Conservation (phyloP, 345 rosid genomes). For the Anastatica hierochuntica region DNA sequence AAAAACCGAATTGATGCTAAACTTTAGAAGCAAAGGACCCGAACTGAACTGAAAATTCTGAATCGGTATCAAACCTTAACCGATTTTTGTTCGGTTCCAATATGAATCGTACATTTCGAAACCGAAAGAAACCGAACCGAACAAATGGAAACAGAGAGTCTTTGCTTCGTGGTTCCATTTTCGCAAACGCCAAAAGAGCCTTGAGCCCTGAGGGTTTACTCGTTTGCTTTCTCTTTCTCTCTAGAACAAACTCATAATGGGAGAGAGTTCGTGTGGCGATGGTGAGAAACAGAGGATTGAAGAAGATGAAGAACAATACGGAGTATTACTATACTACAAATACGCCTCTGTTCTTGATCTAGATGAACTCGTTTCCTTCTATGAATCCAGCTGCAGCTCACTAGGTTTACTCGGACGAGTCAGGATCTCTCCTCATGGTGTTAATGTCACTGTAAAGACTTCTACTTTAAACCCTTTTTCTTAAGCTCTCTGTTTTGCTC, state of each 20-base stretch:
- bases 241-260: conserved; percentile 21
- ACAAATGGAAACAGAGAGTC: too few species aligned
- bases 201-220: too few species aligned
- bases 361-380: conserved; percentile 53
- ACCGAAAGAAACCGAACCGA: too few species aligned
- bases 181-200: too few species aligned
- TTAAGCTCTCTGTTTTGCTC: background rate
- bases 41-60: too few species aligned
- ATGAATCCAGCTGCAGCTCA: conserved; percentile 63
- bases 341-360: conserved; percentile 54
- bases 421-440: conserved; percentile 71
- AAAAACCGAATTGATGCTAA: too few species aligned
- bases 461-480: background rate
- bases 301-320: conserved; percentile 32
- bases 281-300: conserved; percentile 19
- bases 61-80: too few species aligned
- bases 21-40: too few species aligned
- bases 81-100: too few species aligned
- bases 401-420: conserved; percentile 77
- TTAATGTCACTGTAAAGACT: conserved; percentile 94
- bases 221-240: background rate
- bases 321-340: conserved; percentile 74
- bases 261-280: conserved; percentile 14
- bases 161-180: too few species aligned
- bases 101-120: too few species aligned